Evolutionary conservation across 2,329 filamentous ascomycete species (phyloP).

Genomic region (Colletotrichum sidae): DNA sequence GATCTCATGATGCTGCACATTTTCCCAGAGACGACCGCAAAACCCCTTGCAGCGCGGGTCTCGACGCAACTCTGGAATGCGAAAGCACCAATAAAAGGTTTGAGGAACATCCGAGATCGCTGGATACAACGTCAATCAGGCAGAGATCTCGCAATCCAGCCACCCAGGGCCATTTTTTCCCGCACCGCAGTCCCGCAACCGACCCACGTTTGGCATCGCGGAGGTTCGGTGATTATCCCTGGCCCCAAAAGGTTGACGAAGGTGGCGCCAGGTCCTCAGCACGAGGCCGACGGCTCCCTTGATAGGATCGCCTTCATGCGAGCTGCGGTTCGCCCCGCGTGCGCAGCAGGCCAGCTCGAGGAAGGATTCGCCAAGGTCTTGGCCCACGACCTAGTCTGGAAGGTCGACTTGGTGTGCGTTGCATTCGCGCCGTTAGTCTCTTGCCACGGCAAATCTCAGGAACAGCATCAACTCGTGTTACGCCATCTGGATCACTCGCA

Average conservation of each 20-base stretch:
- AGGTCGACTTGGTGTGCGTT: background rate
- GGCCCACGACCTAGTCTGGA: background rate
- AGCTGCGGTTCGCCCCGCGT: background rate
- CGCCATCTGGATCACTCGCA: too few species aligned
- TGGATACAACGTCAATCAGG: background rate
- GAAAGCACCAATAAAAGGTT: slow-evolving; percentile 8
- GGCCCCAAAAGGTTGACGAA: background rate
- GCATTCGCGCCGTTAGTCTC: background rate
- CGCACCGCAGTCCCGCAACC: background rate
- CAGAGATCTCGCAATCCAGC: background rate
- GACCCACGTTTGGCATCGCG: background rate
- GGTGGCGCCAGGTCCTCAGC: background rate
- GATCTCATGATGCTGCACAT: too few species aligned
- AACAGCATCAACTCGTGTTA: too few species aligned
- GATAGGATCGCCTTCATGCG: background rate
- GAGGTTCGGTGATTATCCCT: background rate
- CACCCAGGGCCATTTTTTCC: slow-evolving; percentile 10
- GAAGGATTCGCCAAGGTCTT: background rate
- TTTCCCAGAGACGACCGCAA: background rate
- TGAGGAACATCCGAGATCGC: background rate
- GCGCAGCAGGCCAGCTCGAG: background rate
- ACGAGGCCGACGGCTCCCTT: background rate
- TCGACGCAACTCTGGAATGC: slow-evolving; percentile 3
- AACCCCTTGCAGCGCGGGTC: slow-evolving; percentile 8
- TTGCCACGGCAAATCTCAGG: background rate